Evolutionary conservation across 2,329 filamentous ascomycete species (phyloP).

Genomic region (Penicillium psychrosexuale): DNA sequence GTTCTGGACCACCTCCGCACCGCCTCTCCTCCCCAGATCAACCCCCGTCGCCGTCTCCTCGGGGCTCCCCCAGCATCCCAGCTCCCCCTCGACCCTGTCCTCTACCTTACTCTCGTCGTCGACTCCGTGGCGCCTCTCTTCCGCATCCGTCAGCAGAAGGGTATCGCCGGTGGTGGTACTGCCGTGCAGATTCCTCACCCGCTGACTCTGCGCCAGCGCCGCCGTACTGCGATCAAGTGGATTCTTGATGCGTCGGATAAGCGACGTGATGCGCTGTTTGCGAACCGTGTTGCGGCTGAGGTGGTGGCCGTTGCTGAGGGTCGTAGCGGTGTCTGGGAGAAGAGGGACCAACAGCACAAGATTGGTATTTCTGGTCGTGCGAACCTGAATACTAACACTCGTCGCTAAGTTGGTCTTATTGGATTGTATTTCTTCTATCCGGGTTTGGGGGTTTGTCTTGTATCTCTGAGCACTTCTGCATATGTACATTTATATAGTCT

Average conservation of each 20-base stretch:
- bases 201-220: conserved; percentile 68
- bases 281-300: conserved; percentile 78
- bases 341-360: conserved; percentile 74
- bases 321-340: conserved; percentile 78
- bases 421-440: conserved; percentile 7
- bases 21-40: conserved; percentile 71
- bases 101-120: conserved; percentile 85
- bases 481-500: conserved; percentile 21
- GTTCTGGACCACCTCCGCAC: conserved; percentile 83
- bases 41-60: conserved; percentile 56
- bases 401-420: conserved; percentile 18
- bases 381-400: conserved; percentile 53
- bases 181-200: conserved; percentile 80
- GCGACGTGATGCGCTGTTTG: conserved; percentile 70
- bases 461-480: conserved; percentile 17
- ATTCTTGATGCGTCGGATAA: conserved; percentile 81
- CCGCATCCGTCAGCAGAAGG: conserved; percentile 70
- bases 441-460: conserved; percentile 11
- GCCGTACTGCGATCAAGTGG: conserved; percentile 79
- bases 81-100: conserved; percentile 82
- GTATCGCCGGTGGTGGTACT: conserved; percentile 79
- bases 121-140: conserved; percentile 90
- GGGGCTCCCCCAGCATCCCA: conserved; percentile 74
- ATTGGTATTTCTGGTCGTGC: conserved; percentile 72
- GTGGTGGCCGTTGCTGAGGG: conserved; percentile 85